A percentile compares a stretch with the other conserved stretches of the same genome.
Conservation (phyloP, 192 early-diverging fungal genomes). For the Coemansia aciculifera region DNA sequence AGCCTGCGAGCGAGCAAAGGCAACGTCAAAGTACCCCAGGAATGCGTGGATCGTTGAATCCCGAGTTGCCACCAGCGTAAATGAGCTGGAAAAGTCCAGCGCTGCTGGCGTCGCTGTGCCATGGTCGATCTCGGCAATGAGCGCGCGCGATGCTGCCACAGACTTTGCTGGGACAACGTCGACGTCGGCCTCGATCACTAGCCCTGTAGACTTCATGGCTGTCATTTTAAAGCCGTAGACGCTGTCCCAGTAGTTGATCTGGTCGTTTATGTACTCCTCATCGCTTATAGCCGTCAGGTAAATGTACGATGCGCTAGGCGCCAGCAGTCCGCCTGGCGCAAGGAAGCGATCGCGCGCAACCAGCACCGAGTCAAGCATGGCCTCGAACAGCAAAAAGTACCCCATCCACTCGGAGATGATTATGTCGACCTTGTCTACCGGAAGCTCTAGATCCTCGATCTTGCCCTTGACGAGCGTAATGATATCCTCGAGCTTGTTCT, state of each 20-base stretch:
- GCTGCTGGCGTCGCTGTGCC: slow-evolving; percentile 64
- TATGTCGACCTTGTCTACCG: slow-evolving; percentile 82
- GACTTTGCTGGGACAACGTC: slow-evolving; percentile 70
- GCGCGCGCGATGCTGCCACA: slow-evolving; percentile 66
- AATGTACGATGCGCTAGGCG: slow-evolving; percentile 89
- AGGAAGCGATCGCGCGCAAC: slow-evolving; percentile 79
- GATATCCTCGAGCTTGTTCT: slow-evolving; percentile 79
- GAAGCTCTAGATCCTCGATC: slow-evolving; percentile 67
- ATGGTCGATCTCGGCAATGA: slow-evolving; percentile 74
- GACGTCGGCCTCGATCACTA: slow-evolving; percentile 75
- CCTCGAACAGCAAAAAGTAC: slow-evolving; percentile 92
- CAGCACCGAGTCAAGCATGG: slow-evolving; percentile 72
- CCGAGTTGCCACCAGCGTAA: slow-evolving; percentile 65
- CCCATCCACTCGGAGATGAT: slow-evolving; percentile 98
- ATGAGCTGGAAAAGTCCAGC: slow-evolving; percentile 72
- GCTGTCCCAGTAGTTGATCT: slow-evolving; percentile 81
- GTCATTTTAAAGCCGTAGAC: slow-evolving; percentile 96
- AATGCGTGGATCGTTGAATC: slow-evolving; percentile 73
- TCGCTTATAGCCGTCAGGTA: slow-evolving; percentile 85
- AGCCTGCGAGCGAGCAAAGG: slow-evolving; percentile 61
- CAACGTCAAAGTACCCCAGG: slow-evolving; percentile 93
- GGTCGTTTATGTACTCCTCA: slow-evolving; percentile 79
- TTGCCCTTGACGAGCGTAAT: slow-evolving; percentile 88
- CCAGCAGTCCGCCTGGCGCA: slow-evolving; percentile 90
- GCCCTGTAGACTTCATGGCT: slow-evolving; percentile 69